Base-by-base conservation (phyloP, 331 rosid genomes). In the Quercus lobata region DNA sequence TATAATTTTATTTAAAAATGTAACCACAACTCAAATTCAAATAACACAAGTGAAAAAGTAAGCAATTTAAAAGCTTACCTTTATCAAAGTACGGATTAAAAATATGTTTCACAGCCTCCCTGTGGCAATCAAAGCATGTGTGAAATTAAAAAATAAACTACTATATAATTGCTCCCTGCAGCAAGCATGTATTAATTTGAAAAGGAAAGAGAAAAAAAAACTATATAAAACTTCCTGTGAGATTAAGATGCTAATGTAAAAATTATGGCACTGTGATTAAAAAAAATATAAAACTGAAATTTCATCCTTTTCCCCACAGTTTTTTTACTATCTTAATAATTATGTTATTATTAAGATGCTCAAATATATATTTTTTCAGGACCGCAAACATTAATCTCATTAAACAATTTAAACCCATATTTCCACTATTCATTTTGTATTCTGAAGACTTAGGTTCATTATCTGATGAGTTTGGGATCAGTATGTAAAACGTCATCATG, bases 41-140 rank as follows among this genome's bases (percentile, higher is more conserved):
- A 32, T 4, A 15, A 24, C 4, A 27, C 19, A 37, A 8, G 49
- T 27, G 58, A 56, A 37, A 3, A 73, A 12, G 57, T 22, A n/a
- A n/a, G 12, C 32, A 29, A 72, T 72, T 21, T 32, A 72, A 77
- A 19, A 80, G 77, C 88, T 84, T 91, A 96, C 99, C 90, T 81
- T 93, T 88, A 57, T 93, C 97, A 11, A 96, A 93, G 88, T 93
- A 81, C 4, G 97, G 94, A 83, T 73, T 84, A 53, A 96, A 87
- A 71, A 84, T 71, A 53, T 75, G 78, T 84, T 84, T 87, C 68
- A 90, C 94, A 56, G 90, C 88, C 76, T 96, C 90, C 89, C 99
- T 96, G 96, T 77, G 74, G 57, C 87, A 89, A 83, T 70, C 58
- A 86, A 80, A 80, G 82, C 69, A 41, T 21, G 72, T 69, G 74